Base-by-base conservation (phyloP, 768 basidiomycete species). In the Tylopilus rubrobrunneus region DNA sequence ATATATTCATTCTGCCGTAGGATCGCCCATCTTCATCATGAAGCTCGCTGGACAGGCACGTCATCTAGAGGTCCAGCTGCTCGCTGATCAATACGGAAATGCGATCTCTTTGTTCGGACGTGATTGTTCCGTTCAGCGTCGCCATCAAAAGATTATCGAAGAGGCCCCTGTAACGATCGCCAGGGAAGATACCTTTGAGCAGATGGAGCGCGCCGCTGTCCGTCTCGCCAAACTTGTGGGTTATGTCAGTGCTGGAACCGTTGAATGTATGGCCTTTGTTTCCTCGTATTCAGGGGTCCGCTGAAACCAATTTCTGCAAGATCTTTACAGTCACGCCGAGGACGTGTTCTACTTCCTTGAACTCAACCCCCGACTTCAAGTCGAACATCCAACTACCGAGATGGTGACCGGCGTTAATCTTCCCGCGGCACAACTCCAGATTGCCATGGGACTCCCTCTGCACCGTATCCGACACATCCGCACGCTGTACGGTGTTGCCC, bases 331-430 rank as follows among this genome's bases (percentile, higher is more conserved):
- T 60, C 92, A 91, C 57, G 79, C 85, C 0, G 96, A 98, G 56
- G 92, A 98, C 66, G 82, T 85, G 28, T 99, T 98, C 76, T 92
- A 89, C 76, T 99, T 99, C 82, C 81, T 99, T 58, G 97, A 99
- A 72, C 83, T 99, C 56, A 99, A 99, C 72, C 97, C 97, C 44
- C 95, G 97, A 80, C 87, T 99, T 21, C 97, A 99, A 76, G 97
- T 99, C 65, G 97, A 99, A 75, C 97, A 99, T 71, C 97, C 97
- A 10, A 99, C 97, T 11, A 99, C 97, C 21, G 97, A 99, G 73
- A 99, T 98, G 92, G 97, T 98, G n/a, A 86, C 89, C 5, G 97
- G 97, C 10, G 96, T 98, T 74, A 97, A 98, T 72, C 82, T 99
- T 48, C 97, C 97, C 25, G 94, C 95, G 51, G 91, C 97, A 11